Evolutionary conservation across 306 rosid species (phyloP).

Genomic region (Rubus idaeus): DNA sequence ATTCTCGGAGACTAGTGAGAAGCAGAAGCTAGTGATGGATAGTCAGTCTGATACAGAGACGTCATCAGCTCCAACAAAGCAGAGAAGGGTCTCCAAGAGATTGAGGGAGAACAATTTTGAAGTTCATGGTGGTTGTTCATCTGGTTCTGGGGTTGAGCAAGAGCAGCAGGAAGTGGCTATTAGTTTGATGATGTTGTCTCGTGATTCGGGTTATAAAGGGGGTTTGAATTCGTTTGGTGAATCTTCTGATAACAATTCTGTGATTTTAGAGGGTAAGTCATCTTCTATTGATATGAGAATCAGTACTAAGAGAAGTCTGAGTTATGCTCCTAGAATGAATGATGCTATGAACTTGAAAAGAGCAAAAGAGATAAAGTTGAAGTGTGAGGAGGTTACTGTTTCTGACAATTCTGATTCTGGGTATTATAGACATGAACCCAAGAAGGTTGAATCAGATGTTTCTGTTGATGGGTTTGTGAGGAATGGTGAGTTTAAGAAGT

Average conservation of each 20-base stretch:
- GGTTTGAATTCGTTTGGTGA: conserved; percentile 49
- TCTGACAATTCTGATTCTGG: conserved; percentile 73
- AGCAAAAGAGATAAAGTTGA: conserved; percentile 33
- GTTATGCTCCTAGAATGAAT: conserved; percentile 26
- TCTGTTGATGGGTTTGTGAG: conserved; percentile 46
- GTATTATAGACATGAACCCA: conserved; percentile 48
- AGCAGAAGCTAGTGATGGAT: conserved; percentile 54
- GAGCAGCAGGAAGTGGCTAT: conserved; percentile 68
- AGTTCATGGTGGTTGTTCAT: conserved; percentile 36
- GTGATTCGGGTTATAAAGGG: conserved; percentile 43
- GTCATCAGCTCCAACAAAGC: conserved; percentile 42
- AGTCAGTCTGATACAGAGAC: conserved; percentile 69
- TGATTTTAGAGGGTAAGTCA: conserved; percentile 57
- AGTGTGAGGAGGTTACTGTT: conserved; percentile 34
- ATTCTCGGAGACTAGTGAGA: conserved; percentile 31
- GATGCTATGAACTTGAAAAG: conserved; percentile 32
- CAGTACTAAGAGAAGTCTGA: conserved; percentile 28
- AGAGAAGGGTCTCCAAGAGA: conserved; percentile 44
- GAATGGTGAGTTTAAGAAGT: conserved; percentile 40
- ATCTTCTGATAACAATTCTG: conserved; percentile 70
- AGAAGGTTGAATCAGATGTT: conserved; percentile 47
- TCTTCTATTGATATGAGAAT: conserved; percentile 38
- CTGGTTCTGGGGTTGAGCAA: conserved; percentile 57
- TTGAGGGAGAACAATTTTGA: conserved; percentile 40
- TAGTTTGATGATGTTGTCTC: conserved; percentile 76